Conservation (phyloP, 306 rosid species). For the Psophocarpus tetragonolobus region DNA sequence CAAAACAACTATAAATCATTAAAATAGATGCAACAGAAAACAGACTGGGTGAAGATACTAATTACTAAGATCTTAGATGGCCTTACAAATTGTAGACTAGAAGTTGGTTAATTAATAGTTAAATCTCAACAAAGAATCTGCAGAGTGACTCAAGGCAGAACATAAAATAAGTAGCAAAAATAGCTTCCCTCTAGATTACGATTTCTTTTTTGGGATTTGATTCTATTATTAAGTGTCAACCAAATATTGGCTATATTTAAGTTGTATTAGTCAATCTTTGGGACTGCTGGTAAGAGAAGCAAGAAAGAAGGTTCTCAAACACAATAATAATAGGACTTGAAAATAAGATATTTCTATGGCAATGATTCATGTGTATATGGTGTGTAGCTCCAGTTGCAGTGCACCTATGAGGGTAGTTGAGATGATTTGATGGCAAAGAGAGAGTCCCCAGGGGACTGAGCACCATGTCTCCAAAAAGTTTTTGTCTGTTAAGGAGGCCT, state of each 20-base stretch:
- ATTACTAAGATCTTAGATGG: constrained; percentile 21
- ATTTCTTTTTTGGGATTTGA: constrained; percentile 21
- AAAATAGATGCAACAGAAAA: constrained; percentile 40
- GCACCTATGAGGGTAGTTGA: constrained; percentile 13
- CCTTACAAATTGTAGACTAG: not conserved
- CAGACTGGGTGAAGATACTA: constrained; percentile 31
- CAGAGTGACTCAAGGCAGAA: constrained; percentile 3
- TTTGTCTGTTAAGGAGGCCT: constrained; percentile 27
- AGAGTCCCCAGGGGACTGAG: constrained; percentile 24
- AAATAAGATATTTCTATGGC: constrained; percentile 10
- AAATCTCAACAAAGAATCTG: constrained; percentile 30
- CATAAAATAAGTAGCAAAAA: not conserved
- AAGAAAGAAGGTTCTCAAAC: not conserved
- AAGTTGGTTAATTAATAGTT: constrained; percentile 7
- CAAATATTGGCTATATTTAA: not conserved
- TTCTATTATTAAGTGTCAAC: constrained; percentile 29
- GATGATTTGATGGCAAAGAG: constrained; percentile 36
- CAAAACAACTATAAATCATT: constrained; percentile 11
- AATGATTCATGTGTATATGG: not conserved
- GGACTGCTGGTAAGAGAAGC: not conserved
- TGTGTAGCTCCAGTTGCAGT: not conserved
- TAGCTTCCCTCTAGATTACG: not conserved
- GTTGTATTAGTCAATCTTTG: constrained; percentile 2
- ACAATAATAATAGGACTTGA: constrained; percentile 1
- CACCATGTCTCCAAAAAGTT: constrained; percentile 28